Percentiles rank a stretch among this genome's conserved stretches.
These are phyloP conservation scores for Paramecium pentaurelia DNA, from an alignment of 73 alveolate species.

Conservation along the genomic window DNA sequence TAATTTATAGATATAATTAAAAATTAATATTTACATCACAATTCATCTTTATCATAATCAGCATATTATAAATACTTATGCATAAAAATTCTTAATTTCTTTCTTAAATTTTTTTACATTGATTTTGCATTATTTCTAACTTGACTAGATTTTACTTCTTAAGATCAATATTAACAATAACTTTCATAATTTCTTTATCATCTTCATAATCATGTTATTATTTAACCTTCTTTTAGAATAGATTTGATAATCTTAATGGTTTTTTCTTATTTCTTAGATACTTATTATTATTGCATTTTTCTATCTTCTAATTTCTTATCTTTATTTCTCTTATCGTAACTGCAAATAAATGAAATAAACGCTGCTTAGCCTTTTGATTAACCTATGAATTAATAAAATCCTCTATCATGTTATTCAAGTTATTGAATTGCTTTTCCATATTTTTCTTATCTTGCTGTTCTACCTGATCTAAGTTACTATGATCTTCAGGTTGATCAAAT, in stretches of 20 bases:
- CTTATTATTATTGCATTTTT: slow-evolving; percentile 47
- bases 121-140: slow-evolving; percentile 89
- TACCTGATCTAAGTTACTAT: too few species aligned
- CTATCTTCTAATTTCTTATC: slow-evolving; percentile 70
- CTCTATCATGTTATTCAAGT: too few species aligned
- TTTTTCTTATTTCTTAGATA: slow-evolving; percentile 69
- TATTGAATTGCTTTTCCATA: too few species aligned
- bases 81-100: slow-evolving; percentile 44
- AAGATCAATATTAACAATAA: slow-evolving; percentile 79
- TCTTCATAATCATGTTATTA: slow-evolving; percentile 77
- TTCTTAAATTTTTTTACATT: slow-evolving; percentile 73
- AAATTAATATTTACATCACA: background rate
- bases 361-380: too few species aligned
- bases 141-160: slow-evolving; percentile 82
- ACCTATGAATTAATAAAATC: too few species aligned
- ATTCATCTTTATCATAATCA: slow-evolving; percentile 22
- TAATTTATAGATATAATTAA: background rate
- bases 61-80: slow-evolving; percentile 46
- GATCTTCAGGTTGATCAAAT: too few species aligned
- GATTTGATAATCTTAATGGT: slow-evolving; percentile 65
- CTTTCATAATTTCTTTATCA: slow-evolving; percentile 72
- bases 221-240: slow-evolving; percentile 72
- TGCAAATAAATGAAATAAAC: too few species aligned
- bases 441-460: too few species aligned
- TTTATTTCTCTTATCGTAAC: background rate